A percentile compares a stretch with the other conserved stretches of the same genome.
These are phyloP conservation scores for Apiotrichum mycotoxinovorans DNA, from an alignment of 1,284 basidiomycete species.

Conservation along the genomic window DNA sequence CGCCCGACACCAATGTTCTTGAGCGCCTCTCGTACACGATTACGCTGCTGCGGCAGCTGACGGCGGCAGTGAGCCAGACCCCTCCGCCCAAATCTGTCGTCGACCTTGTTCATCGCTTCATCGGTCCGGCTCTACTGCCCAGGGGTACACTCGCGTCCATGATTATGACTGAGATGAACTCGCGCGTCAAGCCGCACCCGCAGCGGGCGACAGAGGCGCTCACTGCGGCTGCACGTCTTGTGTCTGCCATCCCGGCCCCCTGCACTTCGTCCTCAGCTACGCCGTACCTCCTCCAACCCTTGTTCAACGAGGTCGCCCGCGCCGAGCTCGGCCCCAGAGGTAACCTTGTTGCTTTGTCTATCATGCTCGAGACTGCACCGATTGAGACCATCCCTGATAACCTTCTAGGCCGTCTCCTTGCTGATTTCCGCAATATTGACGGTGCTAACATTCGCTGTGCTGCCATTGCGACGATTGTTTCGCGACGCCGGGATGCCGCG, in stretches of 20 bases:
- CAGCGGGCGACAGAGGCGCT: slow-evolving; percentile 31
- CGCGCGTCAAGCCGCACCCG: slow-evolving; percentile 24
- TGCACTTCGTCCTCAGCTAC: slow-evolving; percentile 4
- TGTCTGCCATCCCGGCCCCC: slow-evolving; percentile 12
- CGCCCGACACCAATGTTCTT: slow-evolving; percentile 17
- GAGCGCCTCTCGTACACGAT: slow-evolving; percentile 28
- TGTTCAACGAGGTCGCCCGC: slow-evolving; percentile 22
- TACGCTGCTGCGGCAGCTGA: slow-evolving; percentile 28
- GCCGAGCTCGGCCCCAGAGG: slow-evolving; percentile 17
- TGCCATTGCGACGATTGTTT: slow-evolving; percentile 27
- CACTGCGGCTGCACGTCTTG: slow-evolving; percentile 17
- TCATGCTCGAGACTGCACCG: slow-evolving; percentile 27
- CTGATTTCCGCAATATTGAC: slow-evolving; percentile 25
- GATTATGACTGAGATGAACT: slow-evolving; percentile 23
- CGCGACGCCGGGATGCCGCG: background rate
- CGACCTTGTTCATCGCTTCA: slow-evolving; percentile 12
- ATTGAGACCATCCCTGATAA: slow-evolving; percentile 11
- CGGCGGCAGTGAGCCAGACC: slow-evolving; percentile 1
- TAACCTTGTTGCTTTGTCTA: slow-evolving; percentile 22
- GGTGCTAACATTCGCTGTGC: slow-evolving; percentile 22
- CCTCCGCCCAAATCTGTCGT: slow-evolving; percentile 4
- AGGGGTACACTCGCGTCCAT: slow-evolving; percentile 16
- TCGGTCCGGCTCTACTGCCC: slow-evolving; percentile 27
- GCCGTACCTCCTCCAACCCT: slow-evolving; percentile 24
- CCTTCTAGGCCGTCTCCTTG: slow-evolving; percentile 24